Evolutionary conservation across 768 basidiomycete species (phyloP).

Genomic region (Leccinum barrowsii): DNA sequence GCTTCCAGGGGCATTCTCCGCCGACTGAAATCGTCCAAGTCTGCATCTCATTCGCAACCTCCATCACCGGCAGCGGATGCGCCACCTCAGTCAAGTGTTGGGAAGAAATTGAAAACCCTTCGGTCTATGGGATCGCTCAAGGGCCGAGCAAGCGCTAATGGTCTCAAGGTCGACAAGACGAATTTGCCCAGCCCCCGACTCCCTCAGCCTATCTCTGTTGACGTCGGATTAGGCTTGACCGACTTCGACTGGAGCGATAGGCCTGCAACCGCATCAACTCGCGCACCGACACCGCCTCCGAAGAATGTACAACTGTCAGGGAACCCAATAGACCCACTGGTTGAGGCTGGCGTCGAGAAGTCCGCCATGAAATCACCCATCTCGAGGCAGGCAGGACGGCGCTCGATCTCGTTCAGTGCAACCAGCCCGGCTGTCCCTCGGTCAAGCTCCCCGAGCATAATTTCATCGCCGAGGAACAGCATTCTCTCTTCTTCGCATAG

Average conservation of each 20-base stretch:
- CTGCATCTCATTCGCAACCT: constrained; percentile 42
- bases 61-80: constrained; percentile 42
- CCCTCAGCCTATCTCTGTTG: constrained; percentile 52
- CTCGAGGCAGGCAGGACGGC: constrained; percentile 52
- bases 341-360: constrained; percentile 33
- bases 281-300: constrained; percentile 19
- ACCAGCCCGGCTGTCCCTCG: constrained; percentile 27
- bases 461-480: constrained; percentile 51
- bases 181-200: constrained; percentile 48
- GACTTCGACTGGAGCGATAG: constrained; percentile 50
- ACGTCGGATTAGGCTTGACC: constrained; percentile 53
- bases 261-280: constrained; percentile 12
- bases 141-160: constrained; percentile 37
- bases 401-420: constrained; percentile 65
- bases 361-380: constrained; percentile 33
- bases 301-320: constrained; percentile 13
- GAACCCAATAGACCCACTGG: constrained; percentile 14
- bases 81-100: constrained; percentile 29
- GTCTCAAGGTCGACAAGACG: constrained; percentile 32
- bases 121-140: constrained; percentile 82
- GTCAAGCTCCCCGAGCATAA: constrained; percentile 47
- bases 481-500: constrained; percentile 30
- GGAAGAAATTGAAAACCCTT: constrained; percentile 65
- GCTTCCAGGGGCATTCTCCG: constrained; percentile 66
- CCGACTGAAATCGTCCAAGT: constrained; percentile 47